Evolutionary conservation across 306 rosid species (phyloP).

Genomic region (Castanopsis chinensis): DNA sequence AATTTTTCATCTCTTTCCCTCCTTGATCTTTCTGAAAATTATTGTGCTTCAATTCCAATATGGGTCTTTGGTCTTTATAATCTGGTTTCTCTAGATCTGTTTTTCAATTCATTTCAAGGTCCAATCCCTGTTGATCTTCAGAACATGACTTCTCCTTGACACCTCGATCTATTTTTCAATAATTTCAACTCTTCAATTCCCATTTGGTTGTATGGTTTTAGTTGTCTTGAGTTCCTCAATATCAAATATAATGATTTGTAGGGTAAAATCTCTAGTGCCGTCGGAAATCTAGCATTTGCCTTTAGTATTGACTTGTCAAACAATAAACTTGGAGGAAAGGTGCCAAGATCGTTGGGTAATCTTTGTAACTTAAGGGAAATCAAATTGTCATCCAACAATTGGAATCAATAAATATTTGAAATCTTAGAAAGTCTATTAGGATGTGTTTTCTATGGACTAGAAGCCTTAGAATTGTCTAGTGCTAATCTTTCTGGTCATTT

Average conservation of each 20-base stretch:
- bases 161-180: slow-evolving; percentile 7
- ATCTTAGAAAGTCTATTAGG: neutral
- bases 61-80: too few relatives aligned
- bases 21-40: neutral
- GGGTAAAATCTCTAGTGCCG: too few relatives aligned
- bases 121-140: neutral
- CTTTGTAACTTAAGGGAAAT: neutral
- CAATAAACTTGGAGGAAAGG: too few relatives aligned
- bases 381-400: neutral
- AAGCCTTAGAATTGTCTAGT: too few relatives aligned
- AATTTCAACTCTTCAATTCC: slow-evolving; percentile 8
- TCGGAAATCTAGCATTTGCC: too few relatives aligned
- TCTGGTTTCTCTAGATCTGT: neutral
- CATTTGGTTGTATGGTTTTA: slow-evolving; percentile 7
- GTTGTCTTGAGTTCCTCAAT: too few relatives aligned
- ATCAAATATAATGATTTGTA: too few relatives aligned
- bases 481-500: neutral
- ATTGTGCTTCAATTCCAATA: neutral
- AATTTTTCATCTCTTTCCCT: neutral
- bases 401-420: neutral
- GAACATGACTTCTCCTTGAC: slow-evolving; percentile 12
- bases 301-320: too few relatives aligned
- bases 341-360: too few relatives aligned
- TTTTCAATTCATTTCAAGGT: slow-evolving; percentile 6
- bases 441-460: neutral